A percentile compares a stretch with the other conserved stretches of the same genome.
Evolutionary conservation across 2,329 filamentous ascomycete species (phyloP).

Genomic region (Pseudocercospora fijiensis): DNA sequence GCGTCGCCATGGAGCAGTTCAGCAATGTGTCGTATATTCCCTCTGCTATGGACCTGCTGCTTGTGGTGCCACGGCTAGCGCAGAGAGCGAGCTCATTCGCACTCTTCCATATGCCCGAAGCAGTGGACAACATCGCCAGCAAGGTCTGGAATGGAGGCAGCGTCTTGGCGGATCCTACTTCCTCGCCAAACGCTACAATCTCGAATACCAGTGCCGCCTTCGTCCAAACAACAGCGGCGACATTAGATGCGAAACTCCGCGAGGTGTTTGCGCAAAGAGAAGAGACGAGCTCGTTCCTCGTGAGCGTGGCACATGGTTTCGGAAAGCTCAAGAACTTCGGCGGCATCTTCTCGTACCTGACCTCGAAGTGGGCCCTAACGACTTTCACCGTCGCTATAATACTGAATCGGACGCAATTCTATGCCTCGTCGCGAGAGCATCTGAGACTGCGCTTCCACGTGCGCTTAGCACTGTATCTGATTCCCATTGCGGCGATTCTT

Average conservation of each 20-base stretch:
- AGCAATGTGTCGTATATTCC: conserved; percentile 42
- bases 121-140: conserved; percentile 55
- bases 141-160: conserved; percentile 57
- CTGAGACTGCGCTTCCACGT: conserved; percentile 73
- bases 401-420: conserved; percentile 88
- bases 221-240: conserved; percentile 46
- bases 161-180: conserved; percentile 60
- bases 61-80: conserved; percentile 68
- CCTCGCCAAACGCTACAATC: conserved; percentile 42
- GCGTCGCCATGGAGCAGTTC: conserved; percentile 15
- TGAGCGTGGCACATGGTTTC: conserved; percentile 30
- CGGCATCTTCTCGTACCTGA: conserved; percentile 85
- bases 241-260: conserved; percentile 29
- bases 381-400: conserved; percentile 84
- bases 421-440: conserved; percentile 80
- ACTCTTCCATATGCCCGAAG: conserved; percentile 56
- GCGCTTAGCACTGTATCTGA: conserved; percentile 66
- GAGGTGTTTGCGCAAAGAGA: conserved; percentile 31
- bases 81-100: conserved; percentile 65
- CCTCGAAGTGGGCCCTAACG: conserved; percentile 85
- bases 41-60: conserved; percentile 66
- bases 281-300: conserved; percentile 29
- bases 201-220: conserved; percentile 42
- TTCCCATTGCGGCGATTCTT: conserved; percentile 69
- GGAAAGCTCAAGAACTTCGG: conserved; percentile 62